Evolutionary conservation across 352 stramenopile species (phyloP), one percentile per base, ranked within the genome.

Genomic region (Phytophthora cactorum): DNA sequence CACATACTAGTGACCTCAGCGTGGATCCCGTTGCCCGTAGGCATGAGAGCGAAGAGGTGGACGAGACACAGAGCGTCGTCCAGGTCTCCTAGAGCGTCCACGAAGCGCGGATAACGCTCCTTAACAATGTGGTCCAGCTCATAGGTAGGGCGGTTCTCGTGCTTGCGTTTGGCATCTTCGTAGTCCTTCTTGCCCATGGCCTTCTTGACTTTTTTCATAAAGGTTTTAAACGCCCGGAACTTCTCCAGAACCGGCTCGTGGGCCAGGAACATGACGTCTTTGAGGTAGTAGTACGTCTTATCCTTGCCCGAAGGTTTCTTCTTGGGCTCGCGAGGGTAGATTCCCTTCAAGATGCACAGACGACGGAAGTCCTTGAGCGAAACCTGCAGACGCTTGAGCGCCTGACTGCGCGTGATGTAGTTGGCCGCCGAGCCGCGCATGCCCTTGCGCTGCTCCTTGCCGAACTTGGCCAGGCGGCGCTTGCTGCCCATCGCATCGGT

Each of bases 211-310:
- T 99, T 99, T 79, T 99, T 99, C 97, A 99, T 99, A 78, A 99
- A 99, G 1, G 94, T 92, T 71, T 99, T 98, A 66, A 93, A 99
- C 15, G 98, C 93, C 51, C 97, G 89, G 78, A 99, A 99, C 73
- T 99, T 99, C 9, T 99, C 78, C 10, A 99, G 81, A 27, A 99
- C 81, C 0, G 98, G 98, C 74, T 99, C 98, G 75, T 99, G 97
- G 2, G 95, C 87, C 59, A 99, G 79, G 65, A 97, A 99, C 78
- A 92, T 91, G 49, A 99, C 90, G 79, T 99, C 98, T 80, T 99
- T 99, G 56, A 99, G 87, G 80, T 99, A 98, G 81, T 99, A 99
- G 77, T 99, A 99, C 32, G 97, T 97, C 85, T 99, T 98, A 59
- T 98, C 95, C 70, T 98, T 98, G 64, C 97, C 97, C 57, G 90